These are phyloP conservation scores for Petunia secreta DNA, from an alignment of 257 asterid genomes.

Conservation along the genomic window DNA sequence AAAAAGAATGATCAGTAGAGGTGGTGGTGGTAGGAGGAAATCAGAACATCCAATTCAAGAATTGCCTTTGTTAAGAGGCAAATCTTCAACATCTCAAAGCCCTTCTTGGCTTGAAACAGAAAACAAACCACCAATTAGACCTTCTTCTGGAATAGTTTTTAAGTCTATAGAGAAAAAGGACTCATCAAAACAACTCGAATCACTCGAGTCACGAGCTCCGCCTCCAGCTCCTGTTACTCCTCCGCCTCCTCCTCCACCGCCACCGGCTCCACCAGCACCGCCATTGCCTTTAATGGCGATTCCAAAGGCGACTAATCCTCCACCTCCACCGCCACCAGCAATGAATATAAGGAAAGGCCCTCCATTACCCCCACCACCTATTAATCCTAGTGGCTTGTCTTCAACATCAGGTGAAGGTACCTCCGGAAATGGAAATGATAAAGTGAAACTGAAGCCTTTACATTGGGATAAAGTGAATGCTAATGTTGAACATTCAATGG, in stretches of 20 bases:
- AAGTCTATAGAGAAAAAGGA: slow-evolving; percentile 39
- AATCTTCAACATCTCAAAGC: slow-evolving; percentile 74
- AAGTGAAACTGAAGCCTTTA: slow-evolving; percentile 77
- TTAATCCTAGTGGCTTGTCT: slow-evolving; percentile 25
- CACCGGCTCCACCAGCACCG: slow-evolving; percentile 31
- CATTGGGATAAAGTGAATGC: slow-evolving; percentile 97
- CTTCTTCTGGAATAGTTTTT: slow-evolving; percentile 28
- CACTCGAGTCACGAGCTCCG: slow-evolving; percentile 25
- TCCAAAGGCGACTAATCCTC: slow-evolving; percentile 41
- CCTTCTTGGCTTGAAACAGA: slow-evolving; percentile 52
- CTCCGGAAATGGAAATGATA: slow-evolving; percentile 45
- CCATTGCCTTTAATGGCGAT: slow-evolving; percentile 21
- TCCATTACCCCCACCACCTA: slow-evolving; percentile 53
- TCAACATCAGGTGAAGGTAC: slow-evolving; percentile 36
- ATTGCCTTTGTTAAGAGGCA: slow-evolving; percentile 69
- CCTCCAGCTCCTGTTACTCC: slow-evolving; percentile 14
- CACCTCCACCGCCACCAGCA: slow-evolving; percentile 47
- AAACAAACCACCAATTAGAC: slow-evolving; percentile 23
- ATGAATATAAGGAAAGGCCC: slow-evolving; percentile 30
- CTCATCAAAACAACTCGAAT: slow-evolving; percentile 33
- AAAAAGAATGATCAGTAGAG: slow-evolving; percentile 46
- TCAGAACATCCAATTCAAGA: slow-evolving; percentile 53
- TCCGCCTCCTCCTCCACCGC: slow-evolving; percentile 23
- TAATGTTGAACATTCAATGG: slow-evolving; percentile 83
- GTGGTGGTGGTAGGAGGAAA: slow-evolving; percentile 33